These are phyloP conservation scores for Euryodendron excelsum DNA, from an alignment of 148 eudicot species.

Conservation along the genomic window DNA sequence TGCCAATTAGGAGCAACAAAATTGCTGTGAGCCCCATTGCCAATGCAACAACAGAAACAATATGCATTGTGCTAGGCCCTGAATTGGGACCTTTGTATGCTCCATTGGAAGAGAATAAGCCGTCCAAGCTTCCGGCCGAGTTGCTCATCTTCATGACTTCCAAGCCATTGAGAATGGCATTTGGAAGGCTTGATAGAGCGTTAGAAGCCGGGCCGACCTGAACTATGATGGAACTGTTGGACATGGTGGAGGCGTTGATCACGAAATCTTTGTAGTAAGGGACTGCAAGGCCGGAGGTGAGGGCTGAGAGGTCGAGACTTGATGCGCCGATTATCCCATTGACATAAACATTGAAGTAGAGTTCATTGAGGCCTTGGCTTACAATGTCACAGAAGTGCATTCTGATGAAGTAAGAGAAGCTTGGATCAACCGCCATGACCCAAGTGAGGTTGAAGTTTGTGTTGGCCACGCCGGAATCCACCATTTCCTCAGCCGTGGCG, in stretches of 20 bases:
- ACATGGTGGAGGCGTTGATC: slow-evolving; percentile 42
- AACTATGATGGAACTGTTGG: slow-evolving; percentile 39
- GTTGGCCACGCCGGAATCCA: slow-evolving; percentile 23
- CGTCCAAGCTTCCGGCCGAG: slow-evolving; percentile 54
- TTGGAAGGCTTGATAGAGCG: slow-evolving; percentile 20
- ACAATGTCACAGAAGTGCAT: slow-evolving; percentile 68
- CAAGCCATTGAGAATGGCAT: slow-evolving; percentile 61
- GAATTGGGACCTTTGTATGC: slow-evolving; percentile 26
- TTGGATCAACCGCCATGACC: slow-evolving; percentile 49
- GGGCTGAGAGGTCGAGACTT: slow-evolving; percentile 45
- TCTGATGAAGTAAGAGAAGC: slow-evolving; percentile 50
- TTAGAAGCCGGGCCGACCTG: slow-evolving; percentile 48
- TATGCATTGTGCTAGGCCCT: slow-evolving; percentile 28
- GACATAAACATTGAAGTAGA: slow-evolving; percentile 55
- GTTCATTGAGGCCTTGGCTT: slow-evolving; percentile 36
- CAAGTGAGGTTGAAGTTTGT: slow-evolving; percentile 56
- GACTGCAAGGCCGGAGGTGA: slow-evolving; percentile 39
- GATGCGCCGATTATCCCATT: slow-evolving; percentile 46
- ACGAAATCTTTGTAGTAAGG: slow-evolving; percentile 61
- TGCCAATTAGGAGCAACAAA: slow-evolving; percentile 34
- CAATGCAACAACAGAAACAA: slow-evolving; percentile 29
- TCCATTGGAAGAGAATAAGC: slow-evolving; percentile 50
- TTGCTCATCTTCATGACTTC: slow-evolving; percentile 72
- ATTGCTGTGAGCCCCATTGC: slow-evolving; percentile 37
- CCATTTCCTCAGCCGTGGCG: slow-evolving; percentile 48